Conservation (phyloP, 805 yeast species). For the Komagataella mondaviorum region DNA sequence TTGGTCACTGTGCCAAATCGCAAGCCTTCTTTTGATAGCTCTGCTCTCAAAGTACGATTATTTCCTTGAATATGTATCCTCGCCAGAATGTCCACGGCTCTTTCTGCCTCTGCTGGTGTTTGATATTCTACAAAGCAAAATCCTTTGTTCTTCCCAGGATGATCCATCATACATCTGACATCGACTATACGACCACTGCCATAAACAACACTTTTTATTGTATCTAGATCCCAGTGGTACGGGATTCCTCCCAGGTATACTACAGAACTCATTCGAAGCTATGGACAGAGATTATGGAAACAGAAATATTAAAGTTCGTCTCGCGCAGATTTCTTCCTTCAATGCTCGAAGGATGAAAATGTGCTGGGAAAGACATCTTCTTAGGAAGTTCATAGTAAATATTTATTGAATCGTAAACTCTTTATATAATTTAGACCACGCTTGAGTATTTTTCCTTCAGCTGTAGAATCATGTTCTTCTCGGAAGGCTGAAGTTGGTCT, state of each 20-base stretch:
- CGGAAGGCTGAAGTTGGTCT: slow-evolving; percentile 33
- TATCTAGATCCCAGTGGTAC: slow-evolving; percentile 55
- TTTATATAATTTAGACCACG: neutral
- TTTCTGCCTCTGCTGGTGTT: slow-evolving; percentile 35
- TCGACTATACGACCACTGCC: slow-evolving; percentile 65
- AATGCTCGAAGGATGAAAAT: neutral
- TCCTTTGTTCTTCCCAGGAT: slow-evolving; percentile 50
- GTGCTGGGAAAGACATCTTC: neutral
- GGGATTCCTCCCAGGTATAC: slow-evolving; percentile 50
- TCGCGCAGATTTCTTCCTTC: neutral
- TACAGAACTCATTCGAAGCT: slow-evolving; percentile 21
- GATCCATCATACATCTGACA: slow-evolving; percentile 47
- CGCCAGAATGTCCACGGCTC: slow-evolving; percentile 29
- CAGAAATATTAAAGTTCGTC: slow-evolving; percentile 1
- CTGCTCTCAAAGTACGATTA: slow-evolving; percentile 27
- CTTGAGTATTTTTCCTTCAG: slow-evolving; percentile 8
- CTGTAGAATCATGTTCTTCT: slow-evolving; percentile 22
- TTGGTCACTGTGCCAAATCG: slow-evolving; percentile 22
- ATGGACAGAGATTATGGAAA: slow-evolving; percentile 15
- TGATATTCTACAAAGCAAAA: slow-evolving; percentile 51
- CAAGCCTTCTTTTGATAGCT: slow-evolving; percentile 48
- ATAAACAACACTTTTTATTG: slow-evolving; percentile 49
- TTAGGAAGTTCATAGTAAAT: neutral
- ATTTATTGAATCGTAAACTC: neutral
- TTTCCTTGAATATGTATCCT: slow-evolving; percentile 31